Base-by-base conservation (phyloP, 106 monocot species). In the Narthecium ossifragum region DNA sequence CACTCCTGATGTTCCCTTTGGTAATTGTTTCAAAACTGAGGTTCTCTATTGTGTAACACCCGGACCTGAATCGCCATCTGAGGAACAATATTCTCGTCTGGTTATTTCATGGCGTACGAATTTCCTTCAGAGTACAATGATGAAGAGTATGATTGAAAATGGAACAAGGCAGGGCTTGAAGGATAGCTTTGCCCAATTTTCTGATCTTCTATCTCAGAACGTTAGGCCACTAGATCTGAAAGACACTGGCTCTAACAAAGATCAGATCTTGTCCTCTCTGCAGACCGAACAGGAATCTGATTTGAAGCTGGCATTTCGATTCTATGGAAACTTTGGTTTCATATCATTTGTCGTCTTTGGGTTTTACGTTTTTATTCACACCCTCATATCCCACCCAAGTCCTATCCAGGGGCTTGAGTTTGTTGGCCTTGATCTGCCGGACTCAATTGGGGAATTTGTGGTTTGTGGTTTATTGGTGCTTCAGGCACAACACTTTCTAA, bases 101-200 rank as follows among this genome's bases (percentile, higher is more conserved):
- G 25, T 80, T 28, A 60, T 86, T 61, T 80, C 83, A 2, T 92
- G 92, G 92, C 73, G 86, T 6, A 64, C 76, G 27, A 92, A 92
- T 61, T 92, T 86, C 65, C 32, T 80, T 46, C 92, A 92, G 53
- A 92, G 83, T 62, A 92, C 92, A 26, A 92, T 92, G 77, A 86
- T 92, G 83, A 92, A 86, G 63, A 69, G 83, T 17, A 85, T 92
- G 92, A 86, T 92, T 63, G 92, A 92, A 78, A 80, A 61, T 80
- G 92, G 92, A 47, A 79, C 92, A 53, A 79, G 57, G 53, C 86
- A 86, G 75, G 92, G 92, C 1, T 45, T 92, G 8, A 76, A 55
- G 28, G 92, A 92, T 15, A 72, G 70, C 34, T 92, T 25, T 70
- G 40, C 32, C 2, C 67, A 80, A 14, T 75, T 80, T 67, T 17